Base-by-base conservation (phyloP, 768 basidiomycete species). In the Boletus pseudopeckii region DNA sequence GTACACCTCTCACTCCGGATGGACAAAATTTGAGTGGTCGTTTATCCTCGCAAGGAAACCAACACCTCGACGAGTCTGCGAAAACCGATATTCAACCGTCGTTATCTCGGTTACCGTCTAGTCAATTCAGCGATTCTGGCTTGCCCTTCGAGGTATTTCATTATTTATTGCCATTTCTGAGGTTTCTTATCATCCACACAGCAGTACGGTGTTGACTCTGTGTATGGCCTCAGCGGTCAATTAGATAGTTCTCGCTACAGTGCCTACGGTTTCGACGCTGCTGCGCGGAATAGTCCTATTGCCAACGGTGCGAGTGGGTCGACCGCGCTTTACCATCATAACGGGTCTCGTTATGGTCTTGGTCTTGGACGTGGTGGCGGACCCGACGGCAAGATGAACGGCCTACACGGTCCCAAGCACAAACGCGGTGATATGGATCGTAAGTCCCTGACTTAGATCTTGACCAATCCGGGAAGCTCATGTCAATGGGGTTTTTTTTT, bases 351-450 rank as follows among this genome's bases (percentile, higher is more conserved):
- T 59, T 92, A 90, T 59, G 89, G 88, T 37, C 70, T 89, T 33
- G 82, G 83, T 34, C 64, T 85, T 46, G 80, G 82, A 33, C 80
- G 89, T 37, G 74, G 76, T 15, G 65, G 73, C 39, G 76, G 78
- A 42, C 75, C 75, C n/a, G 88, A 90, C 59, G 73, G 82, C 51
- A 93, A 93, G 71, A 90, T 92, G 83, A 92, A 91, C 63, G 91
- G 92, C 20, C 69, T 94, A 42, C 90, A 92, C 64, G 94, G 94
- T 41, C 83, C 92, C 48, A 96, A 96, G 74, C 94, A 95, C 75
- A 96, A 95, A 75, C 82, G 94, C 13, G 92, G 92, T 37, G 92
- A 97, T 63, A 80, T 93, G 65, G 92, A 96, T 69, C 85, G 93
- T 62, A 85, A 92, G 79, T 93, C 81, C 85, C 36, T 38, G 26